These are phyloP conservation scores for Cadophora sp. DNA, from an alignment of 2,329 filamentous ascomycete species.

Conservation along the genomic window DNA sequence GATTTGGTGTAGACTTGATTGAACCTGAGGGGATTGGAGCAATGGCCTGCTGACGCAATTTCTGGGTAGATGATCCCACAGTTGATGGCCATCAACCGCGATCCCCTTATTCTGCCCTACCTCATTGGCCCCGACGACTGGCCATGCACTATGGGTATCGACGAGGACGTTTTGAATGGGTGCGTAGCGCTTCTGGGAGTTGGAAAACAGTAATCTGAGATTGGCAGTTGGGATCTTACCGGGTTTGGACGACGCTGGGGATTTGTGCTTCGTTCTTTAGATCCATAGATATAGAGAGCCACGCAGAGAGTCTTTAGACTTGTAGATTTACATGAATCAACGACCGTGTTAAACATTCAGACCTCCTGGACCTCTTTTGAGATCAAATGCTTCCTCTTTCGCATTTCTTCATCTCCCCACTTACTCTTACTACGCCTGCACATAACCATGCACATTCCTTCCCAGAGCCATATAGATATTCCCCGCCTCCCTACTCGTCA, in stretches of 20 bases:
- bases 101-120: background rate
- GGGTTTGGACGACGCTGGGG: background rate
- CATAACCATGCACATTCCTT: too few species aligned
- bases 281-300: too few species aligned
- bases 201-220: background rate
- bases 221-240: background rate
- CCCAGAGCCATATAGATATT: too few species aligned
- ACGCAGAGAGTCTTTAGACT: too few species aligned
- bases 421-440: too few species aligned
- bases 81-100: background rate
- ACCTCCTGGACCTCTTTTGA: too few species aligned
- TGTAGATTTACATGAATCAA: too few species aligned
- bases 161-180: background rate
- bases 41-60: background rate
- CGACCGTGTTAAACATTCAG: too few species aligned
- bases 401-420: too few species aligned
- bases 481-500: too few species aligned
- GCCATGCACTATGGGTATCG: background rate
- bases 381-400: too few species aligned
- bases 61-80: slow-evolving; percentile 3
- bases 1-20: background rate
- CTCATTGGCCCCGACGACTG: background rate
- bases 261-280: too few species aligned
- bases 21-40: background rate
- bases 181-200: background rate